Evolutionary conservation across 2,329 filamentous ascomycete genomes (phyloP).

Genomic region (Penicillium sp.): DNA sequence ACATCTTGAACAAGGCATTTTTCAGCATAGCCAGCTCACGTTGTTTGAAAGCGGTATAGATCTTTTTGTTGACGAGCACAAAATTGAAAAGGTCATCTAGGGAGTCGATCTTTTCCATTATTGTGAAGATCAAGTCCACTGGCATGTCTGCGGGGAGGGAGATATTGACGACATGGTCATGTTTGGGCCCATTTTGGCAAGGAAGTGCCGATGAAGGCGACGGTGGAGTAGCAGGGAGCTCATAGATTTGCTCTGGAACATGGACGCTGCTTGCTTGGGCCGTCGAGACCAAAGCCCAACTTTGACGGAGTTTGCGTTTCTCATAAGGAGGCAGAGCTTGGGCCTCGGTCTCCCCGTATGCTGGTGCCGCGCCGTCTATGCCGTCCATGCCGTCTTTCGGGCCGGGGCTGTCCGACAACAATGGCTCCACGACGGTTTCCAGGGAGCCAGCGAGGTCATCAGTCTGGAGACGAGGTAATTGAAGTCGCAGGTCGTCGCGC

Average conservation of each 20-base stretch:
- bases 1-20: conserved; percentile 52
- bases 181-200: neutral
- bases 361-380: neutral
- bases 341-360: neutral
- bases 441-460: conserved; percentile 9
- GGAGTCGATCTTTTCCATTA: conserved; percentile 50
- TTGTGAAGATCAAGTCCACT: conserved; percentile 52
- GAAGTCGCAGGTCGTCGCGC: conserved; percentile 15
- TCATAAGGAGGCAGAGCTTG: neutral
- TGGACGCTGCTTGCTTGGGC: conserved; percentile 23
- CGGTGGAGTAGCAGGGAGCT: conserved; percentile 33
- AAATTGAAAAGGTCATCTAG: conserved; percentile 57
- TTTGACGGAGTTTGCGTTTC: conserved; percentile 14
- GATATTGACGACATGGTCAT: conserved; percentile 12
- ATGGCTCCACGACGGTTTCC: conserved; percentile 4
- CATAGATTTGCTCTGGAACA: conserved; percentile 31
- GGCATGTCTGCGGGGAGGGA: conserved; percentile 46
- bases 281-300: conserved; percentile 17
- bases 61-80: conserved; percentile 55
- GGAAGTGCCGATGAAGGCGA: conserved; percentile 14
- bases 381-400: neutral
- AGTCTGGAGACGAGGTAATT: conserved; percentile 25
- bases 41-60: conserved; percentile 58
- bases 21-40: conserved; percentile 57
- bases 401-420: conserved; percentile 1